These are phyloP conservation scores for Themeda triandra DNA, from an alignment of 176 grass and related monocot species.

Conservation along the genomic window DNA sequence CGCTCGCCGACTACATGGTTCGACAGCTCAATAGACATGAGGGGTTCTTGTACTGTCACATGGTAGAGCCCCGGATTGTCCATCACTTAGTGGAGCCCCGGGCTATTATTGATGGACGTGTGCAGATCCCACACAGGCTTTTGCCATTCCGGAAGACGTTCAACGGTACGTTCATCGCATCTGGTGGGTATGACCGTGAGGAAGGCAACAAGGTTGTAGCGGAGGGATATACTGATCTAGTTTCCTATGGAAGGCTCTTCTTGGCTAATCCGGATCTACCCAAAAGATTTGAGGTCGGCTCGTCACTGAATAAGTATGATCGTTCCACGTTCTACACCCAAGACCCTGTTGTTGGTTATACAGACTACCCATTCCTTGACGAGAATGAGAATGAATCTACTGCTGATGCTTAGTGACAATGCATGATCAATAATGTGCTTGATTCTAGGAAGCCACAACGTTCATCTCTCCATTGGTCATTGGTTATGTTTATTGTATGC, in stretches of 20 bases:
- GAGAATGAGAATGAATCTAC: too few relatives aligned
- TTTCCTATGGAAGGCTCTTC: conserved; percentile 29
- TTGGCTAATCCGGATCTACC: conserved; percentile 31
- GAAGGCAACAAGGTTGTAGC: conserved; percentile 36
- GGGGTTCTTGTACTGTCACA: too few relatives aligned
- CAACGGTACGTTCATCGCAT: conserved; percentile 23
- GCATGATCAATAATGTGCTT: too few relatives aligned
- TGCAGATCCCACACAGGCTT: conserved; percentile 10
- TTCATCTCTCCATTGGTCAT: too few relatives aligned
- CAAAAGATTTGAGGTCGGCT: background rate
- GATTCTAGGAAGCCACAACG: too few relatives aligned
- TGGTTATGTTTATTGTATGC: too few relatives aligned
- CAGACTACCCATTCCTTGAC: conserved; percentile 22
- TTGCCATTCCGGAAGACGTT: conserved; percentile 11
- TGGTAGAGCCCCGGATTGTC: too few relatives aligned
- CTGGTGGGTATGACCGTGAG: background rate
- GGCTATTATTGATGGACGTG: too few relatives aligned
- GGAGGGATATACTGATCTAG: conserved; percentile 2
- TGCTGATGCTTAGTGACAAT: too few relatives aligned
- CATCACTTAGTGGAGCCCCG: too few relatives aligned
- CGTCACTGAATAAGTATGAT: conserved; percentile 1
- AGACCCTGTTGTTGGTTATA: conserved; percentile 21
- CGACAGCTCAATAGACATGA: too few relatives aligned
- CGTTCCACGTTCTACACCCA: conserved; percentile 28
- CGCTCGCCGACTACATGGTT: too few relatives aligned